Evolutionary conservation across 495 filamentous ascomycete species (phyloP).

Genomic region (Lineolata rhizophorae): DNA sequence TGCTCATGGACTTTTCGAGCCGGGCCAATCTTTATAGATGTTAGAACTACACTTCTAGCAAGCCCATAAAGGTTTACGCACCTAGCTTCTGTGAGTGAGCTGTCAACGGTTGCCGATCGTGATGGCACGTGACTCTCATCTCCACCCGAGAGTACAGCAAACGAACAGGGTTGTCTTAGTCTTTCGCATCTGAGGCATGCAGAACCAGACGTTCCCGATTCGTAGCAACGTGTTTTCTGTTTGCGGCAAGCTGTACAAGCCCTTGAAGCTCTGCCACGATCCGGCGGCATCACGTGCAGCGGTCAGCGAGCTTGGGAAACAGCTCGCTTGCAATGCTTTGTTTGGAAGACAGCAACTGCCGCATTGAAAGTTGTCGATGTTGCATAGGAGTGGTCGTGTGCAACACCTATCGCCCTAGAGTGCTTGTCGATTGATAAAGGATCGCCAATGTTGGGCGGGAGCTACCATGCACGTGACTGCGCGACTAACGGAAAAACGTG

Average conservation of each 20-base stretch:
- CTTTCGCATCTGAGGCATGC: slow-evolving; percentile 22
- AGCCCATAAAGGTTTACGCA: neutral
- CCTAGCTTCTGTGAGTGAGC: neutral
- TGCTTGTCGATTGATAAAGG: no score
- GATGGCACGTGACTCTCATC: neutral
- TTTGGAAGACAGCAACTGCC: no score
- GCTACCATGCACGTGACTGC: no score
- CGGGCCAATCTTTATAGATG: slow-evolving; percentile 13
- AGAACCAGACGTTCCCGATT: slow-evolving; percentile 12
- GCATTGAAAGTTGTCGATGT: neutral
- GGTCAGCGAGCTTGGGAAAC: neutral
- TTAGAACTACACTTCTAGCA: neutral
- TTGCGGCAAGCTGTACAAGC: slow-evolving; percentile 23
- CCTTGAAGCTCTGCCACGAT: slow-evolving; percentile 23
- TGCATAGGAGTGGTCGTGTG: no score
- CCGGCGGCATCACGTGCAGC: slow-evolving; percentile 22
- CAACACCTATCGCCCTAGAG: no score
- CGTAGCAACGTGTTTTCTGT: slow-evolving; percentile 25
- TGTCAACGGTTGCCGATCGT: neutral
- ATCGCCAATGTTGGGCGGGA: no score
- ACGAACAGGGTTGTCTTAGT: slow-evolving; percentile 20
- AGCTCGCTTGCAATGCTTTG: neutral
- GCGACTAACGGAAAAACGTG: no score
- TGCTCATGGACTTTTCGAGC: slow-evolving; percentile 18
- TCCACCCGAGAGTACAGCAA: slow-evolving; percentile 1